These are phyloP conservation scores for Trypanosomatidae sp. DNA, from an alignment of 208 protist genomes.

Conservation along the genomic window DNA sequence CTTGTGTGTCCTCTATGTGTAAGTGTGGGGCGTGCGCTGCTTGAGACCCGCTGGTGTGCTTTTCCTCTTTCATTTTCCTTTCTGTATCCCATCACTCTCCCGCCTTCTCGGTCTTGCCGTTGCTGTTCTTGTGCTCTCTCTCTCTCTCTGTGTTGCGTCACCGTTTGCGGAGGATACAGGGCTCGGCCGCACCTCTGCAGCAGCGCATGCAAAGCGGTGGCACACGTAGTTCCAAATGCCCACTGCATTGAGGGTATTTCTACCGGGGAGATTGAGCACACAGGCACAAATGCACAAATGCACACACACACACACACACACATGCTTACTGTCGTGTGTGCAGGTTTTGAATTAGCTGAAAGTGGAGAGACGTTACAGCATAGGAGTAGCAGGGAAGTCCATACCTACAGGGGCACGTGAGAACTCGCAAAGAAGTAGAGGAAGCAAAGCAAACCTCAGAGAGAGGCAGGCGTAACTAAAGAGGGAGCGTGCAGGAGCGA, in stretches of 20 bases:
- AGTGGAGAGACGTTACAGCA: background rate
- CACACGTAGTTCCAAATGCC: background rate
- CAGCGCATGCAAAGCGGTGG: background rate
- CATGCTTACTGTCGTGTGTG: background rate
- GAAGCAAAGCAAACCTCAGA: conserved; percentile 15
- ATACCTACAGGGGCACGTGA: background rate
- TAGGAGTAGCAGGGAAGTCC: background rate
- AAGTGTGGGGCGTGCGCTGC: background rate
- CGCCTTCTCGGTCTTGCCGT: background rate
- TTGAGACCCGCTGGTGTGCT: background rate
- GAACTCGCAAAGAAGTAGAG: conserved; percentile 1
- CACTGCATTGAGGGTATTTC: background rate
- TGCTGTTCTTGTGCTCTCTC: background rate
- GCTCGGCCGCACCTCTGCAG: background rate
- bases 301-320: background rate
- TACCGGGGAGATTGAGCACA: background rate
- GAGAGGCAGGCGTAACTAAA: background rate
- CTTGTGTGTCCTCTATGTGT: background rate
- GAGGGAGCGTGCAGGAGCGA: background rate
- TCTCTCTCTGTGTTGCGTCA: background rate
- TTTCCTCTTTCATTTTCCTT: conserved; percentile 1
- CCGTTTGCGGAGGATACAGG: background rate
- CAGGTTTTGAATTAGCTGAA: background rate
- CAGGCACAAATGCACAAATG: background rate
- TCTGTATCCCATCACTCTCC: background rate